Evolutionary conservation across 176 grass and related monocot genomes (phyloP), one percentile per base, ranked within the genome.

Genomic region (Tillandsia leiboldiana): DNA sequence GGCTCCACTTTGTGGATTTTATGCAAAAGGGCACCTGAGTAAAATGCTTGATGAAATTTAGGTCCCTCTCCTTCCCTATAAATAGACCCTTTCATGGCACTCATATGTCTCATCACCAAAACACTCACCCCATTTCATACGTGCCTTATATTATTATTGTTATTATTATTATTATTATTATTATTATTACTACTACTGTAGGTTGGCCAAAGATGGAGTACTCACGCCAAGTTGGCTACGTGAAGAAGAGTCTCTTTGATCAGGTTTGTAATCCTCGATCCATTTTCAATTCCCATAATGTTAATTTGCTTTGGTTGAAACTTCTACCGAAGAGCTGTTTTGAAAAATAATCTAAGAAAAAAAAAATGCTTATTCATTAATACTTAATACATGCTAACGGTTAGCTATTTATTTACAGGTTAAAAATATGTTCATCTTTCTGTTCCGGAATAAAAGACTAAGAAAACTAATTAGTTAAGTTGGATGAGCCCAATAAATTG

Each of bases 241-340:
- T 91, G 89, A 91, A 82, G 89, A 91, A 82, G 83, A 85, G 62
- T 51, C 68, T 91, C 70, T 87, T 91, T 69, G 89, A 91, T 91
- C 85, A 91, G 88, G 88, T 87, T 84, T 63, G 56, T 59, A 22
- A 33, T 68, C 28, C 11, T 56, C 18, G 26, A 47, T 7, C 11
- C 33, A 13, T 74, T 66, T 64, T 18, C 76, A 51, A 56, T 50
- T 70, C 14, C 9, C 12, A 77, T 52, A 80, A 24, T 24, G 24
- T 24, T 24, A 24, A 24, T 42, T 63, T 13, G n/a, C 49, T 20
- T 13, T 18, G 26, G 12, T 11, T 75, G 63, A 64, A 12, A 63
- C 13, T 14, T 66, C 26, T 42, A 7, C 3, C 6, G 33, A 42
- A 42, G 3, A 1, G 1, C 5, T 42, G 7, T 42, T 33, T 2